These are phyloP conservation scores for Daldinia decipiens DNA, from an alignment of 495 filamentous ascomycete species.

Conservation along the genomic window DNA sequence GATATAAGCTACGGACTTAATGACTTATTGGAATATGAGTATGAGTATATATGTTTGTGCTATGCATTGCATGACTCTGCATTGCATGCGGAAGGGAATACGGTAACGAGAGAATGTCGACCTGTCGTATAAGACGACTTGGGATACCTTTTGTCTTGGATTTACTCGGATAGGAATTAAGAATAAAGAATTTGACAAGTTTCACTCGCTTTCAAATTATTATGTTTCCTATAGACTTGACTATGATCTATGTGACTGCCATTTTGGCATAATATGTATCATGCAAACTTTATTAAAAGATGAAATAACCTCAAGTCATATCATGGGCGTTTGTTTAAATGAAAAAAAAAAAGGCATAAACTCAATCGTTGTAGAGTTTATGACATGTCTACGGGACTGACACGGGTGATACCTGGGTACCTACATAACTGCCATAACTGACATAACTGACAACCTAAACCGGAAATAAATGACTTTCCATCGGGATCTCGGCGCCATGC, in stretches of 20 bases:
- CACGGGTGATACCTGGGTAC: background rate
- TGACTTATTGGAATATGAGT: slow-evolving; percentile 2
- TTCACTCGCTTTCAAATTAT: background rate
- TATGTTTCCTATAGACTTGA: background rate
- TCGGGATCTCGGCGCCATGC: background rate
- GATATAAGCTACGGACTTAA: slow-evolving; percentile 1
- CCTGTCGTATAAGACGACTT: background rate
- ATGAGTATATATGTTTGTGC: background rate
- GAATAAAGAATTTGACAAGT: slow-evolving; percentile 4
- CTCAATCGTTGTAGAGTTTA: background rate
- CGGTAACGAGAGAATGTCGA: background rate
- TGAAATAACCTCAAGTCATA: background rate
- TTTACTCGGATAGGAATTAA: slow-evolving; percentile 11
- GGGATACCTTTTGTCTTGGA: slow-evolving; percentile 13
- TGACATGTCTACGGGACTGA: background rate
- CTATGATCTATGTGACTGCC: background rate
- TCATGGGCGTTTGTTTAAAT: background rate
- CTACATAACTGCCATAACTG: background rate
- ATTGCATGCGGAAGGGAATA: slow-evolving; percentile 12
- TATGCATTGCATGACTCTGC: background rate
- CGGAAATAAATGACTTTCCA: background rate
- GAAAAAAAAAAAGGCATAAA: too few relatives aligned
- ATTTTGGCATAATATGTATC: background rate
- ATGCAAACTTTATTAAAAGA: background rate
- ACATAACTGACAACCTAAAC: background rate